phyloP scores from a whole-genome alignment of 176 grass and related monocot species.

The Lolium rigidum region DNA sequence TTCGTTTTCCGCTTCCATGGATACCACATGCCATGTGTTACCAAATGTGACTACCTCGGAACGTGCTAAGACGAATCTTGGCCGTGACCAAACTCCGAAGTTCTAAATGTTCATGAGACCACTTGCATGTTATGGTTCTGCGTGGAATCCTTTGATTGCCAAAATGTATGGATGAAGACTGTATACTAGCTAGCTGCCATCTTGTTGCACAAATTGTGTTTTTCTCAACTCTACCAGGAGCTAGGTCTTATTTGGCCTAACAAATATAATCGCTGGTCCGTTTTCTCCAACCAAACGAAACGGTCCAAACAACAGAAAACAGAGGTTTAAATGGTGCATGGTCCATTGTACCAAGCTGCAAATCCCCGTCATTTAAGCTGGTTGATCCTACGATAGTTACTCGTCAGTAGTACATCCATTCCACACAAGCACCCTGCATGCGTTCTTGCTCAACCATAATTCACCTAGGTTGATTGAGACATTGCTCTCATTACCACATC shows the following conservation, averaged over 20 bases:
- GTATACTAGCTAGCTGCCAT: background rate
- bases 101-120: conserved; percentile 13
- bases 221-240: background rate
- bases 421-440: conserved; percentile 10
- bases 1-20: background rate
- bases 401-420: background rate
- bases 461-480: conserved; percentile 20
- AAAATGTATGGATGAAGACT: background rate
- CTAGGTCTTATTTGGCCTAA: conserved; percentile 6
- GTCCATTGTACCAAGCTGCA: conserved; percentile 26
- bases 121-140: background rate
- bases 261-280: conserved; percentile 7
- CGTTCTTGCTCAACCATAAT: background rate
- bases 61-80: no score
- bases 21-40: conserved; percentile 14
- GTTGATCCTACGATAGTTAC: conserved; percentile 43
- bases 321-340: conserved; percentile 25
- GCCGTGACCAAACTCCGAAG: background rate
- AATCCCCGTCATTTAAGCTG: conserved; percentile 41
- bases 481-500: background rate
- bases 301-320: conserved; percentile 5
- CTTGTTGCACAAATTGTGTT: background rate
- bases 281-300: conserved; percentile 30
- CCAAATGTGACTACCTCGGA: background rate
- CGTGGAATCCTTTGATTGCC: conserved; percentile 39